Base-by-base conservation (phyloP, 164 flowering plant species). In the Saururus chinensis region DNA sequence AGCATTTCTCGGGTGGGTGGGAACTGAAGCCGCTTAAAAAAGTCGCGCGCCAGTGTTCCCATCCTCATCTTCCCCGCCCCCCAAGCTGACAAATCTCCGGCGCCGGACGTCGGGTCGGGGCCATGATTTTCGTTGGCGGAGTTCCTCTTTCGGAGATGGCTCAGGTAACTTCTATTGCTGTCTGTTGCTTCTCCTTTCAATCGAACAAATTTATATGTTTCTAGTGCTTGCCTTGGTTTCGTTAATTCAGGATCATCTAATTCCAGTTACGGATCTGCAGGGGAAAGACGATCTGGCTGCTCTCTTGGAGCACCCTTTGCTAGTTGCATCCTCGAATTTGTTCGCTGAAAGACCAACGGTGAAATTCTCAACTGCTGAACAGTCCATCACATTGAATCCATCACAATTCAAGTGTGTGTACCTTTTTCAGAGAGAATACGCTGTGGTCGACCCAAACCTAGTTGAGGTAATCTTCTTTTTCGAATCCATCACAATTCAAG, bases 391-490 rank as follows among this genome's bases (percentile, higher is more conserved):
- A 1, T 77, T 49, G 57, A 65, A 57, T 22, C 41, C 75, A 60
- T 51, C 53, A 16, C 61, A 13, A 7, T 59, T 61, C 17, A 89
- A 72, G 73, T 79, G 69, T 77, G 95, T 93, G 57, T 89, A 93
- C 68, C 40, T 93, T 19, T 93, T 89, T 60, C 98, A 93, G 70
- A 82, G 95, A 76, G 97, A 93, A 78, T 93, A 77, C 74, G 98
- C 97, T n/a, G 88, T 89, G 2, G 92, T 89, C 25, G 76, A 93
- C 68, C 98, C 97, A 71, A 75, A 80, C 12, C 70, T 78, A 56
- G 95, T 88, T 9, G 78, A 93, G 77, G 98, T 93, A 80, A 48
- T n/a, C n/a, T n/a, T n/a, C n/a, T n/a, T n/a, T n/a, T n/a, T n/a
- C n/a, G 57, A 65, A 57, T 22, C 41, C 75, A 60, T 51, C 53